Percentiles rank a stretch among this genome's conserved stretches.
phyloP scores from a whole-genome alignment of 2,329 filamentous ascomycete species.

The Alternaria sp. region DNA sequence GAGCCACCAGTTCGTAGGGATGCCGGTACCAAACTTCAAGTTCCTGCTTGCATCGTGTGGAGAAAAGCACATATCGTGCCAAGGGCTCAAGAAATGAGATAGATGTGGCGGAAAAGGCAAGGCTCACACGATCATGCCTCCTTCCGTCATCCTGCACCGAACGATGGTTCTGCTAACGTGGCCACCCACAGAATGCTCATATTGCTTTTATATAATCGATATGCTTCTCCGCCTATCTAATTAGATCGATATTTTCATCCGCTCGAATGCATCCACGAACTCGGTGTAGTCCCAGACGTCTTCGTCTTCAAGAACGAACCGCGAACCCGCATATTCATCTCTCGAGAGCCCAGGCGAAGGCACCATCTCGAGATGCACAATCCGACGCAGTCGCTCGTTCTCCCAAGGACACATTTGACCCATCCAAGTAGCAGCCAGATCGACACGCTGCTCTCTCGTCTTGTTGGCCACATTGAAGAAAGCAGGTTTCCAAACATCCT shows the following conservation, averaged over 20 bases:
- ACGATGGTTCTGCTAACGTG: neutral
- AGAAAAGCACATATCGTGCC: neutral
- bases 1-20: neutral
- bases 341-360: constrained; percentile 12
- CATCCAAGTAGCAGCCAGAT: constrained; percentile 36
- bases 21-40: neutral
- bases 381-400: constrained; percentile 26
- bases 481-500: constrained; percentile 27
- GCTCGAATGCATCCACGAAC: constrained; percentile 31
- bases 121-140: neutral
- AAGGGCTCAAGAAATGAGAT: neutral
- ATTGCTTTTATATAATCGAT: neutral
- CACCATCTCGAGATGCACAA: constrained; percentile 36
- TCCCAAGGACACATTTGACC: constrained; percentile 25
- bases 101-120: neutral
- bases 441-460: constrained; percentile 34
- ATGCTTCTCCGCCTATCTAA: neutral
- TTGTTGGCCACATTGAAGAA: constrained; percentile 33
- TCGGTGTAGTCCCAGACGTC: constrained; percentile 36
- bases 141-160: neutral
- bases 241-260: constrained; percentile 9
- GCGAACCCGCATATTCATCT: constrained; percentile 27
- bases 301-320: constrained; percentile 28
- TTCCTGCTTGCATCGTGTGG: neutral
- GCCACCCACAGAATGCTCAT: neutral